These are phyloP conservation scores for Argentina anserina DNA, from an alignment of 306 rosid species.

Conservation along the genomic window DNA sequence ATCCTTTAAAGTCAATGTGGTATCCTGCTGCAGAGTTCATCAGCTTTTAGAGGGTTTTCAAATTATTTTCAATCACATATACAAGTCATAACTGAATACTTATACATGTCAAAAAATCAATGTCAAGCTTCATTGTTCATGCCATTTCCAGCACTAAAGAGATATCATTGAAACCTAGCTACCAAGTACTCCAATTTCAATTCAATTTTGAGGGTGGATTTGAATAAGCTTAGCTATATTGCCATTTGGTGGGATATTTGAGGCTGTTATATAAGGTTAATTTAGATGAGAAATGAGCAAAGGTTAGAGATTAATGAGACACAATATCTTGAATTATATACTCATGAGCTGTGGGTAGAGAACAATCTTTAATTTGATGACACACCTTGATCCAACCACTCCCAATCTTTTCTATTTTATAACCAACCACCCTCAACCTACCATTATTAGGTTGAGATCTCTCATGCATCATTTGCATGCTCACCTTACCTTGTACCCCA, in stretches of 20 bases:
- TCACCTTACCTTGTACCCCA: slow-evolving; percentile 1
- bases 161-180: background rate
- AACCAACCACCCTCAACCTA: slow-evolving; percentile 45
- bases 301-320: slow-evolving; percentile 11
- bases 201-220: background rate
- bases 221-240: background rate
- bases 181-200: background rate
- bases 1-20: slow-evolving; percentile 11
- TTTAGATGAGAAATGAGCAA: background rate
- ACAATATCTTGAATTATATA: background rate
- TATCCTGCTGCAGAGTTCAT: background rate
- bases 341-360: slow-evolving; percentile 6
- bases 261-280: background rate
- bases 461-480: slow-evolving; percentile 8
- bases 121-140: slow-evolving; percentile 1
- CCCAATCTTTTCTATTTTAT: slow-evolving; percentile 19
- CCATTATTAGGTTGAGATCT: slow-evolving; percentile 14
- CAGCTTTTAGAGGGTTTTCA: background rate
- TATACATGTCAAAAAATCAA: background rate
- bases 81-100: background rate
- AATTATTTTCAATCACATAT: slow-evolving; percentile 8
- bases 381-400: slow-evolving; percentile 36
- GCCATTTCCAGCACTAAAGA: background rate
- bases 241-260: background rate
- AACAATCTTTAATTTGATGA: background rate